Conservation (phyloP, 2,329 filamentous ascomycete genomes). For the Blumeria graminis region DNA sequence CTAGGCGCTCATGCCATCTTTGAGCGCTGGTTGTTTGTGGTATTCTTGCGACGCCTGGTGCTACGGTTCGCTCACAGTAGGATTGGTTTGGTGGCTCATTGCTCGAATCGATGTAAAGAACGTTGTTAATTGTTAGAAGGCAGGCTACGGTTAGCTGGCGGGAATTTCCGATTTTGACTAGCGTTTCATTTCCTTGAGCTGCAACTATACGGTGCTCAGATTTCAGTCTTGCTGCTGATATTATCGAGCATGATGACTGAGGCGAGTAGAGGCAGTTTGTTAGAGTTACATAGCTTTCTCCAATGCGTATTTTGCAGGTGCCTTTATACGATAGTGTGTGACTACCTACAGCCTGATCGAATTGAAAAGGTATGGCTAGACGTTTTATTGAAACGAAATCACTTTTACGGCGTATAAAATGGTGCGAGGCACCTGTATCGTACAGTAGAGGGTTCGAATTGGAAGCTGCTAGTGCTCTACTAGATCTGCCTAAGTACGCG, state of each 20-base stretch:
- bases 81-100: not conserved
- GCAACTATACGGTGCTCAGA: not conserved
- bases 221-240: not conserved
- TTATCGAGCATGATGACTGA: not conserved
- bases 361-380: not conserved
- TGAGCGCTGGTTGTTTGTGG: not conserved
- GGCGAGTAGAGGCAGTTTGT: not conserved
- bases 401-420: not conserved
- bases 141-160: not conserved
- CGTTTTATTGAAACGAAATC: not conserved
- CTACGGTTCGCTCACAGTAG: not conserved
- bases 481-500: too few relatives aligned
- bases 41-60: not conserved
- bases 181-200: not conserved
- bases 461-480: too few relatives aligned
- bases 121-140: not conserved
- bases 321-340: not conserved
- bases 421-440: slow-evolving; percentile 1
- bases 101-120: not conserved
- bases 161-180: not conserved
- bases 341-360: not conserved
- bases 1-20: not conserved
- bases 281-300: not conserved
- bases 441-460: too few relatives aligned
- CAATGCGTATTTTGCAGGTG: not conserved